phyloP scores from a whole-genome alignment of 305 asterid genomes.

The Fraxinus paxiana region DNA sequence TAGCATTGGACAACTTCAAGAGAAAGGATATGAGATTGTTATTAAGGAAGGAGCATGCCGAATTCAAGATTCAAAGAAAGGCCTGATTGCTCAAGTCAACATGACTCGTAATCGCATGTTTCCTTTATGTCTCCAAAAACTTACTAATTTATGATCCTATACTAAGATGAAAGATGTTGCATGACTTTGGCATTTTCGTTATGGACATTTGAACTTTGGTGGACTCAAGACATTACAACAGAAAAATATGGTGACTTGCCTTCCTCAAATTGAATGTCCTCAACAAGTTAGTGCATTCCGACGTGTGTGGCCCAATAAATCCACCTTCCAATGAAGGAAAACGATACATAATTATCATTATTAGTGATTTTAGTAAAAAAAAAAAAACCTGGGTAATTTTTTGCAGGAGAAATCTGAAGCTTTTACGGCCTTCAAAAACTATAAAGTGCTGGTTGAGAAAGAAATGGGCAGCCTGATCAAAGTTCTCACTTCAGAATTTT shows the following conservation, averaged over 20 bases:
- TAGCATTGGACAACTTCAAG: slow-evolving; percentile 8
- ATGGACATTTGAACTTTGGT: background rate
- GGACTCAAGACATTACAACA: background rate
- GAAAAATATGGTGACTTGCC: background rate
- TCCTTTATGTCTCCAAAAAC: background rate
- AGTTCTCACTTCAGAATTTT: too few species aligned
- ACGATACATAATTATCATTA: background rate
- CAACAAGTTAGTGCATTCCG: background rate
- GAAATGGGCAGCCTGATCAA: background rate
- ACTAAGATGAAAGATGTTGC: background rate
- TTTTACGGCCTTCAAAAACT: background rate
- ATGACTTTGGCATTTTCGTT: background rate
- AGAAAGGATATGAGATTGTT: background rate
- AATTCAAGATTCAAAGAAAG: background rate
- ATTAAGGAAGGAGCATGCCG: background rate
- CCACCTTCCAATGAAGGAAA: background rate
- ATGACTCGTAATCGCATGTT: background rate
- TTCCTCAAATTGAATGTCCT: background rate
- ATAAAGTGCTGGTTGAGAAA: background rate
- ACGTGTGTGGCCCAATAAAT: background rate
- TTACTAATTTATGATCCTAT: background rate
- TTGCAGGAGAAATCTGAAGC: background rate
- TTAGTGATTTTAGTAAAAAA: background rate
- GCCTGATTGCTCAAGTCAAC: background rate
- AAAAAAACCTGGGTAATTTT: too few species aligned